Percentiles rank a stretch among this genome's conserved stretches.
These are phyloP conservation scores for Paspalum notatum DNA, from an alignment of 176 grass and related monocot species.

Conservation along the genomic window DNA sequence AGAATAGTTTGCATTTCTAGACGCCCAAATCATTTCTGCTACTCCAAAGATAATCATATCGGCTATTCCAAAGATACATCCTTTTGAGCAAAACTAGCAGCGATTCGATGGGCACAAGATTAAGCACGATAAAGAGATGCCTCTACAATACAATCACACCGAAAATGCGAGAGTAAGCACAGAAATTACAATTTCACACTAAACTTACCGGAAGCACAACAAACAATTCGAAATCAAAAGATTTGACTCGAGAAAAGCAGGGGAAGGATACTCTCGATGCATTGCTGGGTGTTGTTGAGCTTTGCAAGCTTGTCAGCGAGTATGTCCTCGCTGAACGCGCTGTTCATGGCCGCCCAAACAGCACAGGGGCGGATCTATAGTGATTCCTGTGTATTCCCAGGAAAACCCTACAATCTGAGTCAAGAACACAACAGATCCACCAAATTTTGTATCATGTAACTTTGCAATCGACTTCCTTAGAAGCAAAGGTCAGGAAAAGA, in stretches of 20 bases:
- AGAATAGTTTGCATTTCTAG: slow-evolving; percentile 6
- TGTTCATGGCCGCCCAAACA: slow-evolving; percentile 62
- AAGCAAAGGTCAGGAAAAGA: no score
- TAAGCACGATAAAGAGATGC: not conserved
- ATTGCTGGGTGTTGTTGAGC: slow-evolving; percentile 99
- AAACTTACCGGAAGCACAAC: slow-evolving; percentile 7
- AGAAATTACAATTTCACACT: slow-evolving; percentile 26
- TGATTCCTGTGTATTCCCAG: no score
- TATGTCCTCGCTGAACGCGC: slow-evolving; percentile 88
- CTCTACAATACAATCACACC: slow-evolving; percentile 1
- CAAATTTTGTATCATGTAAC: no score
- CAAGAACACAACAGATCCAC: no score
- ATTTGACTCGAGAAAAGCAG: slow-evolving; percentile 24
- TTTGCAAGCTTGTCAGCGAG: slow-evolving; percentile 89
- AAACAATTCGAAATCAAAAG: slow-evolving; percentile 29
- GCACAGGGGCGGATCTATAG: no score
- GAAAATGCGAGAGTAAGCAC: not conserved
- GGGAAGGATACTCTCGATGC: slow-evolving; percentile 96
- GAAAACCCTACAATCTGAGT: no score
- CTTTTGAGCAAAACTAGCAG: slow-evolving; percentile 1
- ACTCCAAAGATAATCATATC: no score
- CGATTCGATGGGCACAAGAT: not conserved
- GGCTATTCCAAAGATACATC: slow-evolving; percentile 21
- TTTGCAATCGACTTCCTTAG: no score
- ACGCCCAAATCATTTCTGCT: not conserved